These are phyloP conservation scores for Metarhizium sp. DNA, from an alignment of 2,329 filamentous ascomycete genomes.

Conservation along the genomic window DNA sequence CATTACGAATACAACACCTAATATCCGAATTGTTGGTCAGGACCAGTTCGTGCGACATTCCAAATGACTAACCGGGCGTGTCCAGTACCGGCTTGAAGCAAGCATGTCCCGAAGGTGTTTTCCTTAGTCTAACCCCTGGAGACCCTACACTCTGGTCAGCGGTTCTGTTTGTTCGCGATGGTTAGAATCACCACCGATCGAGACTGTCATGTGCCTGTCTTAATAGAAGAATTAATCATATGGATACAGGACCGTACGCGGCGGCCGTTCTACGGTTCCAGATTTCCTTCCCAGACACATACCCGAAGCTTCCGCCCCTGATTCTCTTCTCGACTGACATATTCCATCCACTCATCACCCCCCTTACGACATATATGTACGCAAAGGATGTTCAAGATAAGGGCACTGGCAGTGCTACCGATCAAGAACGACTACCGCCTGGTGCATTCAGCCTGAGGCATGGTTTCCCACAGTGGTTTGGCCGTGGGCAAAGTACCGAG, in stretches of 20 bases:
- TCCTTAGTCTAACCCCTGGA: constrained; percentile 73
- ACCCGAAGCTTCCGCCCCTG: constrained; percentile 70
- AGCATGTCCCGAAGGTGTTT: constrained; percentile 77
- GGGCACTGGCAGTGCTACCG: constrained; percentile 73
- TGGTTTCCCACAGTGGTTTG: constrained; percentile 87
- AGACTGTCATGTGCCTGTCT: background rate
- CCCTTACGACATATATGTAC: constrained; percentile 90
- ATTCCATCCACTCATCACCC: constrained; percentile 88
- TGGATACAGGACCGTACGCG: constrained; percentile 67
- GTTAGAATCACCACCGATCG: constrained; percentile 33
- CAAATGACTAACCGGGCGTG: background rate
- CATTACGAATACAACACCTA: constrained; percentile 64
- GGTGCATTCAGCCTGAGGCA: constrained; percentile 86
- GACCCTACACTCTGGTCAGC: constrained; percentile 79
- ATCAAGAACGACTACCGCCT: constrained; percentile 74
- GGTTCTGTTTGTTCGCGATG: constrained; percentile 84
- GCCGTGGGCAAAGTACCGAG: constrained; percentile 39
- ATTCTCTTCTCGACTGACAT: constrained; percentile 88
- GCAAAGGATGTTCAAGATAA: constrained; percentile 66
- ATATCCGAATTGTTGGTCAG: constrained; percentile 68
- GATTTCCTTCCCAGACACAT: constrained; percentile 74
- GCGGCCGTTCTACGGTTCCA: constrained; percentile 83
- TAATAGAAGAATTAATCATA: background rate
- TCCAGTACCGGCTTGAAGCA: constrained; percentile 68
- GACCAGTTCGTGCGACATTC: background rate